phyloP scores from a whole-genome alignment of 768 basidiomycete genomes.

The Boletus rufocinnamomeus region DNA sequence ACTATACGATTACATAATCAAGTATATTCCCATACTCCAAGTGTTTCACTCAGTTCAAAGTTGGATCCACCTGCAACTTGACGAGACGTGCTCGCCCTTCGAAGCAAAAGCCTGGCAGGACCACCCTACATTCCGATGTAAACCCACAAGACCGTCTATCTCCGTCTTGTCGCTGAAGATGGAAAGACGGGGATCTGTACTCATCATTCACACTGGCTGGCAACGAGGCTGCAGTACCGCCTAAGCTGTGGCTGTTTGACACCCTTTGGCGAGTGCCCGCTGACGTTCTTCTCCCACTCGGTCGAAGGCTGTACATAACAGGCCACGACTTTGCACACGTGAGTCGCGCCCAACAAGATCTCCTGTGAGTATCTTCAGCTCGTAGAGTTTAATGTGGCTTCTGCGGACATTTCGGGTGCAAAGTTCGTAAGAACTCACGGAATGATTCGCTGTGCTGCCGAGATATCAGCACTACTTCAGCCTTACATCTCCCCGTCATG shows the following conservation, averaged over 20 bases:
- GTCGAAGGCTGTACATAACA: slow-evolving; percentile 11
- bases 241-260: slow-evolving; percentile 6
- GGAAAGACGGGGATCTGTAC: slow-evolving; percentile 1
- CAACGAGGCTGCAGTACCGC: slow-evolving; percentile 7
- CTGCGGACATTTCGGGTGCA: slow-evolving; percentile 3
- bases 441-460: slow-evolving; percentile 6
- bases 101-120: neutral
- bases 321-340: slow-evolving; percentile 12
- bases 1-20: slow-evolving; percentile 33
- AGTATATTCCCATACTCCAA: slow-evolving; percentile 9
- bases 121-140: neutral
- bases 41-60: neutral
- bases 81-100: neutral
- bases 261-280: slow-evolving; percentile 6
- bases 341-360: slow-evolving; percentile 2
- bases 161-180: neutral
- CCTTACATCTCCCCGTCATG: neutral
- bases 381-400: slow-evolving; percentile 19
- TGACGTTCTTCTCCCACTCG: slow-evolving; percentile 10
- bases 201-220: neutral
- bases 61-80: neutral
- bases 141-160: neutral
- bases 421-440: slow-evolving; percentile 8
- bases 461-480: slow-evolving; percentile 8
- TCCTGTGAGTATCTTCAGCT: slow-evolving; percentile 20